Base-by-base conservation (phyloP, 2,329 filamentous ascomycete genomes). In the Fusarium sp. region DNA sequence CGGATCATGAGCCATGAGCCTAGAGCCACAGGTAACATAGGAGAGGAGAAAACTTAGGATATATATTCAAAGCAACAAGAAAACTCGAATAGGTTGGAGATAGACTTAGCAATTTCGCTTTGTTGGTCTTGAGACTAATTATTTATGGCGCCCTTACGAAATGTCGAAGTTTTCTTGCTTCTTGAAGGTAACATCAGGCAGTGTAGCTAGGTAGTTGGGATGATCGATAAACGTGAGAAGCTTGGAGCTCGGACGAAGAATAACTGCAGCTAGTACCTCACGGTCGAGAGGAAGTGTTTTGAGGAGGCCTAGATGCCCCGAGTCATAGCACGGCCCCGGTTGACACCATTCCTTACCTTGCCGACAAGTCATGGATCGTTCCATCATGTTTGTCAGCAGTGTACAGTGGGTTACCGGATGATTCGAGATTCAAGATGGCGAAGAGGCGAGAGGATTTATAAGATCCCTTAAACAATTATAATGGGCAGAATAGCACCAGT, bases 331-430 rank as follows among this genome's bases (percentile, higher is more conserved):
- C 23, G 54, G 27, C 25, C 29, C 41, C 41, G 35, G 51, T 25
- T 23, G 38, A 44, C 25, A 70, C 39, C 44, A 45, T 41, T 45
- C 55, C 31, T 35, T 41, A 62, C 39, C 54, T 58, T 60, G 33
- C 45, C 57, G 56, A 66, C 39, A 66, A 33, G 29, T 41, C 54
- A 60, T 35, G 25, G 27, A 39, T 39, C 55, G 35, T 31, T 27
- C 55, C 29, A 49, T 49, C 14, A 21, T 70, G 65, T 73, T 70
- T 73, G 44, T 73, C 44, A 70, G 51, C 55, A 38, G 44, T 29
- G 46, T 38, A 39, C 29, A 31, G 37, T 23, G 15, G 41, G 38
- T 51, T 49, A 37, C 38, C 25, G 44, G 54, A 49, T 56, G 52
- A 25, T 66, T 66, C 49, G 29, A 63, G 31, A n/a, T n/a, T 15